Evolutionary conservation across 2,329 filamentous ascomycete species (phyloP), one percentile per base, ranked within the genome.

Genomic region (Xylaria arbuscula): DNA sequence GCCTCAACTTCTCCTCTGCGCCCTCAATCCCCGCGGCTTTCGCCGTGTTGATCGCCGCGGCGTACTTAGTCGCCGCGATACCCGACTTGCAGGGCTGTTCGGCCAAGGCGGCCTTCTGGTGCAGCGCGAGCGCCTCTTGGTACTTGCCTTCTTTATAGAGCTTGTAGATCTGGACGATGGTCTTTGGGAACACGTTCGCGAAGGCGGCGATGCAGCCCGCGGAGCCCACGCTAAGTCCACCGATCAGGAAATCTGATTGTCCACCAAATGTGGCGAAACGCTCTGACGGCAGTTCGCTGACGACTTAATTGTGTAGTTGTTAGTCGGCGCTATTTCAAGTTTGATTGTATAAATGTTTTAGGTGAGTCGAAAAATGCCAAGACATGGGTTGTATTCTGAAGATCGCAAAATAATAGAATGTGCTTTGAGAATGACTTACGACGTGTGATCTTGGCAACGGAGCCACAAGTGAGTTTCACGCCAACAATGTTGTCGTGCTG

Each of bases 221-320:
- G 36, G 85, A 86, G 17, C 89, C 89, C 7, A 86, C 85, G 1
- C 84, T 83, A 40, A 91, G 77, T 0, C 86, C 88, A 1, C 87
- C 88, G 57, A 91, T 81, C 28, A 93, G 78, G 77, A 92, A 93
- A 75, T 94, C 92, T 1, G 87, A 88, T 80, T 93, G 91, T 0
- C 92, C 92, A 0, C 90, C 91, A 74, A 88, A 93, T 0, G 89
- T 87, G 1, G 90, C 87, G 75, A 94, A 94, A 11, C 84, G 78
- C 1, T 86, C 82, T 0, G 85, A 78, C 0, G 84, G 78, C 67
- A 91, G 80, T 19, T 81, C 80, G 40, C 83, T 85, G 1, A 85
- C 81, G 2, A 89, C 78, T 57, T 11, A 5, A 45, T 19, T 8
- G 22, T 8, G 11, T 17, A 2, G 13, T 28, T 19, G 38, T 57